Evolutionary conservation across 257 asterid genomes (phyloP), one percentile per base, ranked within the genome.

Genomic region (Solanum appendiculatum): DNA sequence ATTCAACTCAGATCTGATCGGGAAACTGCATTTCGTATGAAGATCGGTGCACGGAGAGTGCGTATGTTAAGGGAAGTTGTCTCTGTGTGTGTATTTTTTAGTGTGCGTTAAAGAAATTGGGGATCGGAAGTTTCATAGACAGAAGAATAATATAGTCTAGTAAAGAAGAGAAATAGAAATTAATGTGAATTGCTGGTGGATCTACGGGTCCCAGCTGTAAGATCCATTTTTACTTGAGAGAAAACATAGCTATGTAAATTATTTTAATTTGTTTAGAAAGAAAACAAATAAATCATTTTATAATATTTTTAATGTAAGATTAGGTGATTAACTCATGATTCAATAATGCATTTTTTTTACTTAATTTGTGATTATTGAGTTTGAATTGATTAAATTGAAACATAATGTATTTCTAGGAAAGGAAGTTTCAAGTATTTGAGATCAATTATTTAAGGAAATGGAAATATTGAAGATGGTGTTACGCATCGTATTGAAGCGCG

Each of bases 1-100:
- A 85, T 46, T 84, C 9, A 23, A 48, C 70, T 85, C 87, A 88
- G 90, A 90, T 90, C 90, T 88, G 89, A 15, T 66, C 25, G 21
- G 63, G 44, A 88, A 15, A 13, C 86, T 63, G 68, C 83, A 46
- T 64, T 64, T 80, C 0, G n/a, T 8, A 42, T 27, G 72, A 84
- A 60, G 77, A 78, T 44, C 82, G 89, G 73, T 21, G 46, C 66
- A 85, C 40, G 20, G 40, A 68, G 75, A 27, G 80, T 39, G 80
- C 60, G 86, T n/a, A 60, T 46, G 75, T 60, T 83, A 36, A 83
- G 74, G 70, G 82, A 21, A 72, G 87, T 36, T 83, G 73, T 48
- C 29, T 33, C 7, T 85, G 3, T 68, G 48, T 18, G 87, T 80
- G 66, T 42, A 3, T 15, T 29, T 21, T 80, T 51, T 18, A 48